Percentiles rank a stretch among this genome's conserved stretches.
Conservation (phyloP, 176 grass and related monocot species). For the Eragrostis curvula region DNA sequence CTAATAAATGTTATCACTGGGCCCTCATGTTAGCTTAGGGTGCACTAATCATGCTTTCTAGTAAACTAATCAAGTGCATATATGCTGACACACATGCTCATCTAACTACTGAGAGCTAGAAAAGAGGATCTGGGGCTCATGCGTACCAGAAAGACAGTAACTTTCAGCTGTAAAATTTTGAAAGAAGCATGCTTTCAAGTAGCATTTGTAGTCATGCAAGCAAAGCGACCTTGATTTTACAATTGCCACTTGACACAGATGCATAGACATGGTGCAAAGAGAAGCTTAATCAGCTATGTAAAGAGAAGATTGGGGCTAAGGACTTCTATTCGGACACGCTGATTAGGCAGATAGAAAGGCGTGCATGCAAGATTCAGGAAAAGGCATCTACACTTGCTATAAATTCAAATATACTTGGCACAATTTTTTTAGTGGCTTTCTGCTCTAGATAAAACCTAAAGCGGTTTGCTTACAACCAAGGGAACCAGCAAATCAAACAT, state of each 20-base stretch:
- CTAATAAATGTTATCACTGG: slow-evolving; percentile 52
- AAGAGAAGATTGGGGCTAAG: slow-evolving; percentile 1
- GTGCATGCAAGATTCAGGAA: slow-evolving; percentile 18
- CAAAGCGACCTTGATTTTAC: slow-evolving; percentile 26
- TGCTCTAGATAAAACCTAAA: not conserved
- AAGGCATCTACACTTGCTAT: not conserved
- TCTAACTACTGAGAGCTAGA: slow-evolving; percentile 18
- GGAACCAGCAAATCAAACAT: not conserved
- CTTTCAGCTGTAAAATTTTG: slow-evolving; percentile 38
- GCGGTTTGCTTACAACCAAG: not conserved
- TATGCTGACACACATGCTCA: slow-evolving; percentile 37
- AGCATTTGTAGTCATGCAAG: slow-evolving; percentile 17
- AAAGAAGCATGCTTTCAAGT: slow-evolving; percentile 12
- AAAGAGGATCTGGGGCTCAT: slow-evolving; percentile 14
- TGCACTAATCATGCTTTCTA: slow-evolving; percentile 49
- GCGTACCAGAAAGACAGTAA: slow-evolving; percentile 37
- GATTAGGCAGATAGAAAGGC: slow-evolving; percentile 23
- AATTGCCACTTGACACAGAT: slow-evolving; percentile 8
- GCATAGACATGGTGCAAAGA: not conserved
- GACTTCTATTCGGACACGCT: not conserved
- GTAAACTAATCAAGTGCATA: slow-evolving; percentile 44
- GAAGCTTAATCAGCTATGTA: not conserved
- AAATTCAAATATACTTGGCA: not conserved
- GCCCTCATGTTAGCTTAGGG: slow-evolving; percentile 45
- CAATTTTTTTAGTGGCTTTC: not conserved